phyloP scores from a whole-genome alignment of 352 stramenopile species.

The Globisporangium cylindrosporum region DNA sequence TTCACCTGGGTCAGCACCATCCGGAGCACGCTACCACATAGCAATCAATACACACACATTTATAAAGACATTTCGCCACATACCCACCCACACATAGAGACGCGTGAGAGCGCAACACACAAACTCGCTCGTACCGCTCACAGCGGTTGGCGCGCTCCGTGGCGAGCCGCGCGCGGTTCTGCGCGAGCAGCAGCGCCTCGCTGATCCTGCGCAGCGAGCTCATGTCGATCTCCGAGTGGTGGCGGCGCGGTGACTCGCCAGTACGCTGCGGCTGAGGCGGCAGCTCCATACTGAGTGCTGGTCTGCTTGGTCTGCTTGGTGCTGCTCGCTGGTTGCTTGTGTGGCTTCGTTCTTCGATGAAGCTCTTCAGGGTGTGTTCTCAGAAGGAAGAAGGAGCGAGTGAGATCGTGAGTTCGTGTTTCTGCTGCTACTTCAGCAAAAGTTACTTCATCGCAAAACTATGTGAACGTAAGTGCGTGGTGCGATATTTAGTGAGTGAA shows the following conservation, averaged over 20 bases:
- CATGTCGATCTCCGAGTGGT: slow-evolving; percentile 52
- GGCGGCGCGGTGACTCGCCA: slow-evolving; percentile 28
- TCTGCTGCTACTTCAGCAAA: not conserved
- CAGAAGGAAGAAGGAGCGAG: not conserved
- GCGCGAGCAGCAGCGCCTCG: slow-evolving; percentile 64
- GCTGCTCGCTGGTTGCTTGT: not conserved
- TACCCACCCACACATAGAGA: not conserved
- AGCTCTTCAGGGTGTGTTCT: not conserved
- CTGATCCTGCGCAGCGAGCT: slow-evolving; percentile 58
- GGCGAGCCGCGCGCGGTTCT: slow-evolving; percentile 58
- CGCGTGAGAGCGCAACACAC: not conserved
- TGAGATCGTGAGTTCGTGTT: no score
- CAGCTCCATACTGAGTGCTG: not conserved
- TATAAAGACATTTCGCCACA: not conserved
- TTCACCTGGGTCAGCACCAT: slow-evolving; percentile 21
- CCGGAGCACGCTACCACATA: slow-evolving; percentile 15
- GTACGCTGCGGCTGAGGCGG: slow-evolving; percentile 6
- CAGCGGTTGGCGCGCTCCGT: slow-evolving; percentile 60
- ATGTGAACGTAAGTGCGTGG: not conserved
- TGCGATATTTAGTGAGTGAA: not conserved
- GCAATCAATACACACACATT: slow-evolving; percentile 4
- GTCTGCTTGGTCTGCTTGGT: not conserved
- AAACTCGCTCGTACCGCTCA: slow-evolving; percentile 47
- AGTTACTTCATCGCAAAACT: not conserved
- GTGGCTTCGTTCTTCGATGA: not conserved